phyloP scores from a whole-genome alignment of 1,139 yeast species.

The Saccharomycopsis phalli region DNA sequence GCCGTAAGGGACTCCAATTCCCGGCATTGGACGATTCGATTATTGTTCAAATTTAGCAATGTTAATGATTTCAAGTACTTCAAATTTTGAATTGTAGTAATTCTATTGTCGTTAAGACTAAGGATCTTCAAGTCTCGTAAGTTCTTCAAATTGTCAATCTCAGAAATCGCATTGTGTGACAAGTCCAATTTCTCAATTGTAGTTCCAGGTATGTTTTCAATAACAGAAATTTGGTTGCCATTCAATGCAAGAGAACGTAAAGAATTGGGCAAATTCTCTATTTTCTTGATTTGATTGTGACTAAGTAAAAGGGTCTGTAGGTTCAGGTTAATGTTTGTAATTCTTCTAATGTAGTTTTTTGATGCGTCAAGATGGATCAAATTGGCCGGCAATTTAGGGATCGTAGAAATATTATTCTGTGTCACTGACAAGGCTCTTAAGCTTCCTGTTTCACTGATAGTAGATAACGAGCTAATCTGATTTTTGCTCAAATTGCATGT shows the following conservation, averaged over 20 bases:
- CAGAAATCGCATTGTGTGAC: constrained; percentile 5
- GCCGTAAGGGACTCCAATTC: constrained; percentile 6
- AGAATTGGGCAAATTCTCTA: not conserved
- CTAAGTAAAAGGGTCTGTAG: not conserved
- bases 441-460: not conserved
- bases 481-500: not conserved
- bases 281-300: not conserved
- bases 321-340: not conserved
- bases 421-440: not conserved
- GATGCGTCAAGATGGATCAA: not conserved
- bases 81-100: constrained; percentile 8
- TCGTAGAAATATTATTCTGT: not conserved
- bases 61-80: constrained; percentile 4
- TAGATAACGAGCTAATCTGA: not conserved
- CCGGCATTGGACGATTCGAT: constrained; percentile 8
- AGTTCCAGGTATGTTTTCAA: constrained; percentile 1
- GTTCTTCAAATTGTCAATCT: constrained; percentile 5
- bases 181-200: constrained; percentile 8
- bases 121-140: constrained; percentile 6
- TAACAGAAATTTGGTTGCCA: not conserved
- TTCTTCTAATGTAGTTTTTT: not conserved
- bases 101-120: constrained; percentile 9
- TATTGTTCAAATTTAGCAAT: constrained; percentile 13
- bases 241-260: not conserved
- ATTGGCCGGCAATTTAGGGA: not conserved